Base-by-base conservation (phyloP, 345 rosid genomes). In the Conringia planisiliqua region DNA sequence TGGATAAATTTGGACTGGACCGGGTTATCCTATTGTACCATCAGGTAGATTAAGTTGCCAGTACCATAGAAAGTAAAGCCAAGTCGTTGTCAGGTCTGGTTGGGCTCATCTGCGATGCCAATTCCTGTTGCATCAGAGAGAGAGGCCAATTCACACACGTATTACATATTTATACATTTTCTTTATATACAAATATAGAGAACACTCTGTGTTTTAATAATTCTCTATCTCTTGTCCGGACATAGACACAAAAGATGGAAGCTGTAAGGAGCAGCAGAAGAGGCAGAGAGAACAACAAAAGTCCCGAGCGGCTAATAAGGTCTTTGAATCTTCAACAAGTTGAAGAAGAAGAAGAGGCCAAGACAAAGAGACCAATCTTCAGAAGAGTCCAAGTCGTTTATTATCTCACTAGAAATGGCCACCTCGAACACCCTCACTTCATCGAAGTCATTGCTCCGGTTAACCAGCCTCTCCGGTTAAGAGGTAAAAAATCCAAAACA, bases 361-460 rank as follows among this genome's bases (percentile, higher is more conserved):
- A 69, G 42, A 43, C 57, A 16, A 69, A 62, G 59, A 71, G 20
- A 57, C 62, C 72, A 14, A 65, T 77, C 22, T 47, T 63, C 33
- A 71, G 67, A 71, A 91, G 81, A 75, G 84, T 88, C 71, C 94
- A 86, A 74, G 83, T 93, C 43, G 91, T 93, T 59, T 93, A 93
- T 74, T 93, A 93, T 50, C 89, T 93, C 73, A 82, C 98, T 6
- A 84, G 97, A 79, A 88, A 91, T 72, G 98, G 98, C 39, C 94
- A 85, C 30, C 96, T 93, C 52, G 96, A 93, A 63, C 98, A 93
- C 42, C 98, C 98, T 43, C 98, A 93, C 73, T 91, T 78, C 82
- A 85, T 93, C 81, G 97, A 93, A 81, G 87, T 93, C 60, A 44
- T 88, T 60, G 83, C 72, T 77, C 83, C 86, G 16, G 76, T 86